phyloP scores from a whole-genome alignment of 2,329 filamentous ascomycete species.

The Fusarium duplospermum region DNA sequence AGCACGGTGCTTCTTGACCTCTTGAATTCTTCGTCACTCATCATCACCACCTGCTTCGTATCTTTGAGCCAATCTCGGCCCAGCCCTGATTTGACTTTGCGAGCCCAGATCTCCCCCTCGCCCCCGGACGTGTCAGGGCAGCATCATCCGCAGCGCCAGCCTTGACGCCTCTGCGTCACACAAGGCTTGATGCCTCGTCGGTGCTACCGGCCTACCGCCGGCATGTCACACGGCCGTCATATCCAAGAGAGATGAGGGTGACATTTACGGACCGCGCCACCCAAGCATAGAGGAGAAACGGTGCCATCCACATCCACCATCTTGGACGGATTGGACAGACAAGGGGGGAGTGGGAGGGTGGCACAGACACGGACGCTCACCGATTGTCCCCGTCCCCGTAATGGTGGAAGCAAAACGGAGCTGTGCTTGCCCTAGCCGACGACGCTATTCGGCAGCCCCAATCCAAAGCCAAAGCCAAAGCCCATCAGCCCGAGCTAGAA shows the following conservation, averaged over 20 bases:
- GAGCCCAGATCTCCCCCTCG: constrained; percentile 13
- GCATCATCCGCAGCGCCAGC: constrained; percentile 34
- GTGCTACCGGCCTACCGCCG: constrained; percentile 37
- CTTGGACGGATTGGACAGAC: neutral
- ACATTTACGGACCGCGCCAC: constrained; percentile 29
- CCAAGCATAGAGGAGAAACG: constrained; percentile 13
- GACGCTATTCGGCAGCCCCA: neutral
- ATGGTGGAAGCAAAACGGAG: constrained; percentile 8
- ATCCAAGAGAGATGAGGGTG: constrained; percentile 20
- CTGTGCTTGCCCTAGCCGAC: constrained; percentile 1
- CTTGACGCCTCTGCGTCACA: constrained; percentile 10
- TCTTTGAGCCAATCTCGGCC: neutral
- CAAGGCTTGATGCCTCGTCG: constrained; percentile 23
- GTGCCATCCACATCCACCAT: constrained; percentile 17
- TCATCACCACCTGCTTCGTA: constrained; percentile 8
- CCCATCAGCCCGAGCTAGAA: constrained; percentile 40
- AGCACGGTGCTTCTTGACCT: constrained; percentile 4
- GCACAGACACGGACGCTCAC: constrained; percentile 11
- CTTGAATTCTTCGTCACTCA: constrained; percentile 17
- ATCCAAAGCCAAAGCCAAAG: constrained; percentile 18
- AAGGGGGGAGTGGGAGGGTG: neutral
- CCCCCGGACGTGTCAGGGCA: constrained; percentile 33
- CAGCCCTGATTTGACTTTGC: constrained; percentile 7
- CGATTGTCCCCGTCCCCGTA: neutral
- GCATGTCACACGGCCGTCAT: constrained; percentile 28